Evolutionary conservation across 2,329 filamentous ascomycete species (phyloP).

Genomic region (Paraphoma chrysanthemicola): DNA sequence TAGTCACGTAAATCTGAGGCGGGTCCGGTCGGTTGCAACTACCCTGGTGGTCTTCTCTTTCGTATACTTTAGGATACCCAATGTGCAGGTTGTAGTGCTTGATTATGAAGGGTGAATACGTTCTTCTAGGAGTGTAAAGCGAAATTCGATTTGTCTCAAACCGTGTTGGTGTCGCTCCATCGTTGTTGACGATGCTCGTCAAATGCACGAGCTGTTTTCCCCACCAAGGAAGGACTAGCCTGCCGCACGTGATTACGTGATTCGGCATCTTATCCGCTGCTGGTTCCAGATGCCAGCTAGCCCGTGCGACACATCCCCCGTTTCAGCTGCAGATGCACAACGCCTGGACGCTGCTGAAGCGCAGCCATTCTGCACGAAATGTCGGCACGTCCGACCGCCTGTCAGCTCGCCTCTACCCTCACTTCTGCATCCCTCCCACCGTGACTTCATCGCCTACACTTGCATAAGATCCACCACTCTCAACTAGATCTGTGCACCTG

Average conservation of each 20-base stretch:
- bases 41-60: background rate
- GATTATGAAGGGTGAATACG: background rate
- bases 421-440: background rate
- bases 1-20: background rate
- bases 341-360: constrained; percentile 25
- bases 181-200: background rate
- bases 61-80: background rate
- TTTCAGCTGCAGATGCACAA: constrained; percentile 34
- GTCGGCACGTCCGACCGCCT: constrained; percentile 12
- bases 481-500: background rate
- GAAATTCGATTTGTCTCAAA: too few relatives aligned
- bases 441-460: constrained; percentile 1
- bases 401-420: constrained; percentile 5
- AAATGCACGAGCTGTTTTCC: background rate
- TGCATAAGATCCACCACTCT: background rate
- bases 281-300: constrained; percentile 10
- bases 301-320: constrained; percentile 37
- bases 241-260: background rate
- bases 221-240: background rate
- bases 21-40: background rate
- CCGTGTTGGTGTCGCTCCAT: too few relatives aligned
- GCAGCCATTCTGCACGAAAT: constrained; percentile 18
- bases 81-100: background rate
- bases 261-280: background rate
- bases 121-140: too few relatives aligned